These are phyloP conservation scores for Beauveria scarabaeidicola DNA, from an alignment of 2,329 filamentous ascomycete genomes.

Conservation along the genomic window DNA sequence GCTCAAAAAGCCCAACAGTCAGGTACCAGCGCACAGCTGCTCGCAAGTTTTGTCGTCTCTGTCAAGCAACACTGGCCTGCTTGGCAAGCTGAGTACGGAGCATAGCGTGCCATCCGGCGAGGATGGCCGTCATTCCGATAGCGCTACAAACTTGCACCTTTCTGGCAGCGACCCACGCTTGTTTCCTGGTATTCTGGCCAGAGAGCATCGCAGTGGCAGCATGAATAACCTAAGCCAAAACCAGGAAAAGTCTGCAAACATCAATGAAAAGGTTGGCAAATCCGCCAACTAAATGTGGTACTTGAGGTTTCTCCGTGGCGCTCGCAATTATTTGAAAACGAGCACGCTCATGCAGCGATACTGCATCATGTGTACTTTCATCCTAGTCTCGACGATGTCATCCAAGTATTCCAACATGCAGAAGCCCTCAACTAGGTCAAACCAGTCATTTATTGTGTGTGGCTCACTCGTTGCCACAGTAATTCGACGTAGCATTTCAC, in stretches of 20 bases:
- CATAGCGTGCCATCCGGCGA: neutral
- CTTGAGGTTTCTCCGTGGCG: no score
- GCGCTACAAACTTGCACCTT: constrained; percentile 37
- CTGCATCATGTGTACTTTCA: neutral
- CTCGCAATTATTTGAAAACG: neutral
- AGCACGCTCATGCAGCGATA: neutral
- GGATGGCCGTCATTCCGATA: neutral
- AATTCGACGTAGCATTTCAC: neutral
- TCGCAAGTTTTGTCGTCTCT: neutral
- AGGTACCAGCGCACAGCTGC: neutral
- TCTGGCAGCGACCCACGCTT: constrained; percentile 57
- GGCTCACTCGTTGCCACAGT: neutral
- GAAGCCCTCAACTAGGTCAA: constrained; percentile 4
- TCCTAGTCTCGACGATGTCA: neutral
- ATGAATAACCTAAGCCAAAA: constrained; percentile 22
- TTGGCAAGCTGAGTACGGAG: neutral
- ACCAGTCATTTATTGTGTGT: neutral
- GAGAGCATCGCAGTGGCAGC: constrained; percentile 37
- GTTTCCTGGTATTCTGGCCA: constrained; percentile 61
- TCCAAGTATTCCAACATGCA: neutral
- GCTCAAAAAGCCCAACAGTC: neutral
- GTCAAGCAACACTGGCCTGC: neutral
- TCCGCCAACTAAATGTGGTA: neutral
- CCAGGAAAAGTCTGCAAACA: constrained; percentile 13
- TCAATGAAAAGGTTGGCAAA: neutral